Conservation (phyloP, 768 basidiomycete genomes). For the Amanita jacksonii region DNA sequence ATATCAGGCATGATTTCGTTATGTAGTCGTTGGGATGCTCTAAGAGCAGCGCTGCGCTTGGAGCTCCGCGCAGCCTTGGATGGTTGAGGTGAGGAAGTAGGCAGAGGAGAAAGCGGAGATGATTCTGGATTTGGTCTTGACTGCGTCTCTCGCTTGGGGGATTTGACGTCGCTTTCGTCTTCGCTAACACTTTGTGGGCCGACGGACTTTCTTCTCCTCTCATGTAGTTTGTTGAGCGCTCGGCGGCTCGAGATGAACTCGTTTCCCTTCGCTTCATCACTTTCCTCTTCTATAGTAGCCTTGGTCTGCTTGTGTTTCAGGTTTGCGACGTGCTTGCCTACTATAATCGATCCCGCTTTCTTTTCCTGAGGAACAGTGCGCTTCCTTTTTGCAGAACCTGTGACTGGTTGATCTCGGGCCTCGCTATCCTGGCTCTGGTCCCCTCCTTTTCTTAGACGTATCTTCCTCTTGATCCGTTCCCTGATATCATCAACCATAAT, state of each 20-base stretch:
- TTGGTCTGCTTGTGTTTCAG: conserved; percentile 5
- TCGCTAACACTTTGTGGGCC: no score
- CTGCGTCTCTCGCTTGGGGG: no score
- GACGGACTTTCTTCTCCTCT: neutral
- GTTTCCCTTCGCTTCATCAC: neutral
- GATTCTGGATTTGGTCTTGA: conserved; percentile 1
- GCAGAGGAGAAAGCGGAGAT: conserved; percentile 1
- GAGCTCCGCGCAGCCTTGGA: conserved; percentile 9
- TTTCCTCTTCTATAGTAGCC: conserved; percentile 5
- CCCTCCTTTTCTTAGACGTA: no score
- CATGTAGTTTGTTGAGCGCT: neutral
- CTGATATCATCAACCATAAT: no score
- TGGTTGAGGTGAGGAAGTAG: neutral
- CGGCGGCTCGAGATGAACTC: no score
- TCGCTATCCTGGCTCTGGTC: no score
- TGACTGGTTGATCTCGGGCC: no score
- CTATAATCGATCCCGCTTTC: neutral
- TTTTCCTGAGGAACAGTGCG: no score
- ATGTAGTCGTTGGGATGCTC: conserved; percentile 44
- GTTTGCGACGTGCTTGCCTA: neutral
- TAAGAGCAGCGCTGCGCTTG: conserved; percentile 33
- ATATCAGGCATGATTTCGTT: conserved; percentile 74
- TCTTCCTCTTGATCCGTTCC: no score
- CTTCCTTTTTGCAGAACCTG: no score
- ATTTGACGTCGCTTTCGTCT: conserved; percentile 3